A percentile compares a stretch with the other conserved stretches of the same genome.
Evolutionary conservation across 2,329 filamentous ascomycete genomes (phyloP).

Genomic region (Fusarium pseudocircinatum): DNA sequence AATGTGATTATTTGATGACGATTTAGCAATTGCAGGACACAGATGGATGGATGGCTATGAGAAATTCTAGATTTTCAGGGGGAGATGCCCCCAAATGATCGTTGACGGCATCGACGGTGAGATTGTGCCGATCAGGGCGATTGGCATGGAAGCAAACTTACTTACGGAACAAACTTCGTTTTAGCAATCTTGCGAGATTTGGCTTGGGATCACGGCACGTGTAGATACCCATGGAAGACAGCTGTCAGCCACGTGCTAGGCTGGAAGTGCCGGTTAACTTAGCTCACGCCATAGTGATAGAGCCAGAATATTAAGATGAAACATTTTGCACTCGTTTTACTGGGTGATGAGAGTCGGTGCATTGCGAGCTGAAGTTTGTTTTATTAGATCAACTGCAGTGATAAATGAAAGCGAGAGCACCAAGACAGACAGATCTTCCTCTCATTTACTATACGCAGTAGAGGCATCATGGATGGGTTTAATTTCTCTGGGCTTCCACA

Average conservation of each 20-base stretch:
- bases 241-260: slow-evolving; percentile 31
- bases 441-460: not conserved
- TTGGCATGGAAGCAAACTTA: slow-evolving; percentile 13
- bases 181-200: slow-evolving; percentile 19
- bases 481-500: not conserved
- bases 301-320: not conserved
- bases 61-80: not conserved
- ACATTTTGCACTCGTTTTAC: not conserved
- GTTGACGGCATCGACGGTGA: slow-evolving; percentile 1
- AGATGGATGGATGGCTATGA: not conserved
- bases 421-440: not conserved
- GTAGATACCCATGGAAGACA: slow-evolving; percentile 23
- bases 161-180: not conserved
- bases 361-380: not conserved
- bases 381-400: not conserved
- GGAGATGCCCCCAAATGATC: not conserved
- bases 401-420: not conserved
- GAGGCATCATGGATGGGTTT: not conserved
- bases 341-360: not conserved
- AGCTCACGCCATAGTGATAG: slow-evolving; percentile 11
- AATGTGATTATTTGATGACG: not conserved
- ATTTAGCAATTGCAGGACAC: slow-evolving; percentile 1
- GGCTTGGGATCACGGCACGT: slow-evolving; percentile 12
- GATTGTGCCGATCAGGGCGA: not conserved
- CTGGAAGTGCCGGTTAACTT: slow-evolving; percentile 8